These are phyloP conservation scores for Gyromitra esculenta DNA, from an alignment of 2,329 filamentous ascomycete genomes.

Conservation along the genomic window DNA sequence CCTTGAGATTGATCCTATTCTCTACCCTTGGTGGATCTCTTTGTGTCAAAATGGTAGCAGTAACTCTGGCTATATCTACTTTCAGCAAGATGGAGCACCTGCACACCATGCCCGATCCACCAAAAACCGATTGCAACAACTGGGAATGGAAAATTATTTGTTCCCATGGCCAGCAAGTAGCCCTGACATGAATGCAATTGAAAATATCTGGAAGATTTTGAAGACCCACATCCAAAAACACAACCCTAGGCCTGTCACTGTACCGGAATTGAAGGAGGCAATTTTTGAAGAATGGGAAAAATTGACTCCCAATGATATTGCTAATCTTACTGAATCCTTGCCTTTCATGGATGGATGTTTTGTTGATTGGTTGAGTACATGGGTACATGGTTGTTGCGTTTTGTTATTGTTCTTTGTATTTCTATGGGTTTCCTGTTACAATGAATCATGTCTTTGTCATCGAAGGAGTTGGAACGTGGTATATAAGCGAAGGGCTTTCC, in stretches of 20 bases:
- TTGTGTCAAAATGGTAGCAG: neutral
- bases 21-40: conserved; percentile 8
- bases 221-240: conserved; percentile 1
- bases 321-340: neutral
- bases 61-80: conserved; percentile 6
- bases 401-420: too few species aligned
- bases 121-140: neutral
- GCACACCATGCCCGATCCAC: neutral
- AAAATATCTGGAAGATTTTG: conserved; percentile 19
- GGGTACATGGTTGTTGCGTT: too few species aligned
- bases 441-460: too few species aligned
- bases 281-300: conserved; percentile 21
- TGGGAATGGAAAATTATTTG: neutral
- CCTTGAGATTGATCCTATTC: neutral
- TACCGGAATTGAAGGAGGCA: neutral
- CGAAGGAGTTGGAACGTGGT: too few species aligned
- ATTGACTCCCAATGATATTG: neutral
- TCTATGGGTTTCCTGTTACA: too few species aligned
- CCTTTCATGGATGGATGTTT: too few species aligned
- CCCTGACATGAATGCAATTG: conserved; percentile 25
- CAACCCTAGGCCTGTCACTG: neutral
- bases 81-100: conserved; percentile 14
- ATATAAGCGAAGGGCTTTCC: too few species aligned
- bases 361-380: too few species aligned
- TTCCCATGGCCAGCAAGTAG: neutral